Evolutionary conservation across 257 asterid species (phyloP).

Genomic region (Datura wrightii): DNA sequence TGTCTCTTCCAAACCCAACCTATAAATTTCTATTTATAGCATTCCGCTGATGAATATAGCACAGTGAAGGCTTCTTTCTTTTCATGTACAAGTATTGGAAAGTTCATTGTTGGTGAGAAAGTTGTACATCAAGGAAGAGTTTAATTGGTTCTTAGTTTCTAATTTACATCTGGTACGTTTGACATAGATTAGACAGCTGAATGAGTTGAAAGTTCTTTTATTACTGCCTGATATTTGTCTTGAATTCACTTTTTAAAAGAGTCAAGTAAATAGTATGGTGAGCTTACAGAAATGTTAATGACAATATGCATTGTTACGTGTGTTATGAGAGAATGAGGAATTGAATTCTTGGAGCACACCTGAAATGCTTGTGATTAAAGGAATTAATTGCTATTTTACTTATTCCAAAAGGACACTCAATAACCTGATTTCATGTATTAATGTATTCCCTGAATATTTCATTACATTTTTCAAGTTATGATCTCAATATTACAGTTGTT

Average conservation of each 20-base stretch:
- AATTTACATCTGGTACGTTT: background rate
- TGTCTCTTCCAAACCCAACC: background rate
- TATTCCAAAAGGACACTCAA: background rate
- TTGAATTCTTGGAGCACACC: background rate
- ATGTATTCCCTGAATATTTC: too few species aligned
- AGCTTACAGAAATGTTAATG: background rate
- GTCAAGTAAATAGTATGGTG: background rate
- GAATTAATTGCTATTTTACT: background rate
- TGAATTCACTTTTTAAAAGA: background rate
- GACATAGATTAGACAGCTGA: background rate
- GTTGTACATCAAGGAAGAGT: background rate
- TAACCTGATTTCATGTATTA: background rate
- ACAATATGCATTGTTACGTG: background rate
- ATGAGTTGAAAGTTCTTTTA: background rate
- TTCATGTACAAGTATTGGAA: background rate
- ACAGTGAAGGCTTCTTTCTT: background rate
- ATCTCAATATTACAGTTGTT: background rate
- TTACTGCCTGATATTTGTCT: background rate
- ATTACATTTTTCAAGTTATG: background rate
- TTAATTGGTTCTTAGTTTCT: background rate
- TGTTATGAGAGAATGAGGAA: background rate
- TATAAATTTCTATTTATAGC: background rate
- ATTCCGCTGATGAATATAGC: background rate
- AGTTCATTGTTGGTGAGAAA: background rate
- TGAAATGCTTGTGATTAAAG: background rate